These are phyloP conservation scores for Paecilomyces sp. DNA, from an alignment of 2,329 filamentous ascomycete species.

Conservation along the genomic window DNA sequence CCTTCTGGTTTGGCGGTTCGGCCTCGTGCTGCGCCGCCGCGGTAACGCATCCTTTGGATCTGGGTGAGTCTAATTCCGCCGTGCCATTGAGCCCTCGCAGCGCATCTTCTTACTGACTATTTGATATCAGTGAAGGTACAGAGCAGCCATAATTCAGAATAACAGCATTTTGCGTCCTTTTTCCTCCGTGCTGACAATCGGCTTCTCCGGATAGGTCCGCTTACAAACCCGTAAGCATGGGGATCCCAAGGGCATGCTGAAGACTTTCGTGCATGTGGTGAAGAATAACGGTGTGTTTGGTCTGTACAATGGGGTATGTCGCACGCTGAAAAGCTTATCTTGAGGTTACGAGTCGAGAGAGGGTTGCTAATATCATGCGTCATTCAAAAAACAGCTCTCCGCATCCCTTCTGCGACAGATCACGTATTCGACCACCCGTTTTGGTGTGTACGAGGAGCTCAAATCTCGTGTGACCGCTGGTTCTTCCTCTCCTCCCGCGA, in stretches of 20 bases:
- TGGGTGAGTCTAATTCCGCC: slow-evolving; percentile 54
- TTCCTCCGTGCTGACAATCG: slow-evolving; percentile 7
- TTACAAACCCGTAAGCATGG: slow-evolving; percentile 75
- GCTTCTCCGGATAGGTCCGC: slow-evolving; percentile 56
- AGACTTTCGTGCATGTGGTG: slow-evolving; percentile 77
- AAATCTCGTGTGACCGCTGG: slow-evolving; percentile 62
- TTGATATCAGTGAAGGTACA: slow-evolving; percentile 48
- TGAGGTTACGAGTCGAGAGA: neutral
- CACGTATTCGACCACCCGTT: slow-evolving; percentile 93
- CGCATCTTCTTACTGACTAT: slow-evolving; percentile 14
- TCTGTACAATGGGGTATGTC: slow-evolving; percentile 71
- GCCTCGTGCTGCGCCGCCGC: slow-evolving; percentile 85
- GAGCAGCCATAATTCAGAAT: slow-evolving; percentile 1
- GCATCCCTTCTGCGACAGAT: slow-evolving; percentile 88
- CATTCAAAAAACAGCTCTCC: slow-evolving; percentile 52
- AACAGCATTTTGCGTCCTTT: slow-evolving; percentile 5
- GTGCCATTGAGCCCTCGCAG: neutral
- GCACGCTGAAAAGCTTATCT: slow-evolving; percentile 1
- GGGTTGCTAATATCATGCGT: neutral
- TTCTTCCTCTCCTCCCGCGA: slow-evolving; percentile 51
- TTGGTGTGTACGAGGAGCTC: slow-evolving; percentile 91
- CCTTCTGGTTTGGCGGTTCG: slow-evolving; percentile 95
- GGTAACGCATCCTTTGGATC: slow-evolving; percentile 88
- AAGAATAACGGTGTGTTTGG: slow-evolving; percentile 68
- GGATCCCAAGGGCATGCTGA: slow-evolving; percentile 71